Base-by-base conservation (phyloP, 2,329 filamentous ascomycete genomes). In the Canariomyces notabilis region DNA sequence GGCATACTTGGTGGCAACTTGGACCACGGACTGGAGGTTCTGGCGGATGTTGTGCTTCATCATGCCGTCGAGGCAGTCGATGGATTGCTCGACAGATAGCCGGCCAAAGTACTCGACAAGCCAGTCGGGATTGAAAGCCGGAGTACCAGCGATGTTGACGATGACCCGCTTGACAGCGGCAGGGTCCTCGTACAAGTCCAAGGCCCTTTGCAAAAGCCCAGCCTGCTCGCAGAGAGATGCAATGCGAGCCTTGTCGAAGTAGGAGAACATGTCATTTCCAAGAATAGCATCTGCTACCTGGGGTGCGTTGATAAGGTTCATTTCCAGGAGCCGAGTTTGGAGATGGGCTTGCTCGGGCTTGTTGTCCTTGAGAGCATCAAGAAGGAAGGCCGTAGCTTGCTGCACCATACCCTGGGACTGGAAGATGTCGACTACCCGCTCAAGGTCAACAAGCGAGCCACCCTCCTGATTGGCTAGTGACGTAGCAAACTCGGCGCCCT, bases 281-380 rank as follows among this genome's bases (percentile, higher is more conserved):
- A 98, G 80, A 57, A 98, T 98, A 26, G 93, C 93, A 67, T 98
- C 94, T 3, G 94, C 93, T 44, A 98, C 94, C 67, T 97, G 93
- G 41, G 93, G 93, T 1, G 93, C 94, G 58, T 95, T 94, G 68
- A 95, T 77, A 53, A 98, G 71, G 68, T 98, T 98, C 90, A 98
- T 97, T 75, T 98, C 94, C 46, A 98, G 74, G 3, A 98, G 77
- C 50, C 93, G 85, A 18, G 94, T 98, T 70, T 98, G 93, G 32
- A 98, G 76, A 57, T 91, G 83, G 32, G 83, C 91, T 63, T 98
- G 90, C 67, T 98, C 93, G 1, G 89, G 89, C 59, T 84, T 85
- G 72, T 98, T 96, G 57, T 93, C 89, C 67, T 95, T 93, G 26
- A 98, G 78, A 2, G 90, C 91, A 68, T 98, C 93, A 20, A 98